Evolutionary conservation across 345 rosid species (phyloP), one percentile per base, ranked within the genome.

Genomic region (Gossypioides kirkii): DNA sequence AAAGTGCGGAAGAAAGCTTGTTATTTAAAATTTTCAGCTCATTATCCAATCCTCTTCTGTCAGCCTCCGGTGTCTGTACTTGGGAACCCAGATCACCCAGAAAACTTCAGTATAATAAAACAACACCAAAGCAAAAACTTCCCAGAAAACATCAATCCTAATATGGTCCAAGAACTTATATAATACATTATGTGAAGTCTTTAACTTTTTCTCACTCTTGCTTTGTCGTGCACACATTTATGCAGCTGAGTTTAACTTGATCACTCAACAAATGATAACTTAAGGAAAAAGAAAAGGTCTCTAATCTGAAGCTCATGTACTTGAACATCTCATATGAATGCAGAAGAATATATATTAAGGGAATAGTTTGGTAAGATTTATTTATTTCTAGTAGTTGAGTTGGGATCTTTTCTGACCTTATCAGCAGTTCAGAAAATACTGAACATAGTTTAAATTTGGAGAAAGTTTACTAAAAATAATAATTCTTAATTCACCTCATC

Each of bases 21-120:
- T 82, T 86, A 14, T 63, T 81, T 67, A 87, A 73, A 79, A 16
- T 74, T 69, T 77, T 84, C 74, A 88, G 55, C 45, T 82, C 80
- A 67, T 80, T 88, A 81, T 91, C 96, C 78, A 86, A 60, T 77
- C 85, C 93, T 28, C 77, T 85, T 78, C 84, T 87, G 13, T 84
- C 89, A 22, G 71, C 83, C 46, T 79, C 65, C 76, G 83, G 82
- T 71, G 74, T 82, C 75, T 87, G 88, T 73, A 76, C 73, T 86
- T 88, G 79, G 47, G 20, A 77, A 54, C 38, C 76, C 76, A 46
- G 46, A 13, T 8, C 41, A 41, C 12, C 23, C 20, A 36, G 11
- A 54, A 52, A 43, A 32, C 46, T 10, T 26, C 17, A 55, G 36
- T 2, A 10, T 17, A 47, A 72, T 25, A 17, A 26, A 66, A 22